Evolutionary conservation across 1,139 yeast genomes (phyloP).

Genomic region (Nakaseomyces uthaithaninus): DNA sequence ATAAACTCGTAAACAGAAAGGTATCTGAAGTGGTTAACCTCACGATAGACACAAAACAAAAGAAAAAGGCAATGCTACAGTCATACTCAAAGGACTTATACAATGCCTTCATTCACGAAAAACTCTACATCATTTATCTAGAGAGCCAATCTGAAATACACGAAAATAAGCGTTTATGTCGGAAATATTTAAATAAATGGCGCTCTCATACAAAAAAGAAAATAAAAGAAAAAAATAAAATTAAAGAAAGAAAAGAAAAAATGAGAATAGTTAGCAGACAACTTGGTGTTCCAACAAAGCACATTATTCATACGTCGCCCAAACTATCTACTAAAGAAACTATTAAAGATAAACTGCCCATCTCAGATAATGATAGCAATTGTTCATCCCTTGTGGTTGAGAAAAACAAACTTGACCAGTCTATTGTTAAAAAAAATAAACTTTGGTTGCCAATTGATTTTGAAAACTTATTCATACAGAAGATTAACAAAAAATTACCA

Average conservation of each 20-base stretch:
- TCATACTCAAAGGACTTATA: slow-evolving; percentile 43
- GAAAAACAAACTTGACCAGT: slow-evolving; percentile 19
- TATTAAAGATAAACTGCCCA: slow-evolving; percentile 12
- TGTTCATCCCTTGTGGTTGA: slow-evolving; percentile 27
- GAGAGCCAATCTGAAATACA: slow-evolving; percentile 39
- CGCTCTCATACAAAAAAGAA: slow-evolving; percentile 25
- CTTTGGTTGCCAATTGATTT: slow-evolving; percentile 27
- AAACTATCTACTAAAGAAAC: slow-evolving; percentile 14
- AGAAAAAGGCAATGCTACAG: slow-evolving; percentile 24
- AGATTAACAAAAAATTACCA: slow-evolving; percentile 12
- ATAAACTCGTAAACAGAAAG: slow-evolving; percentile 27
- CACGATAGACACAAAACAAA: neutral
- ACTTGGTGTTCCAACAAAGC: slow-evolving; percentile 32
- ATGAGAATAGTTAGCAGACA: slow-evolving; percentile 31
- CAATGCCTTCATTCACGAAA: slow-evolving; percentile 53
- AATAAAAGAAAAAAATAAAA: slow-evolving; percentile 34
- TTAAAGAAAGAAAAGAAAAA: slow-evolving; percentile 40
- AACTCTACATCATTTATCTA: slow-evolving; percentile 38
- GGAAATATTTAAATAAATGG: slow-evolving; percentile 29
- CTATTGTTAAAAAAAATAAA: slow-evolving; percentile 21
- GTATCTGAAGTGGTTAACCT: slow-evolving; percentile 8
- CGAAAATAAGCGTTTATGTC: slow-evolving; percentile 29
- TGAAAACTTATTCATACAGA: slow-evolving; percentile 16
- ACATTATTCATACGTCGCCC: slow-evolving; percentile 18
- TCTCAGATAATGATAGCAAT: slow-evolving; percentile 14